phyloP scores from a whole-genome alignment of 2,329 filamentous ascomycete genomes.

The Zasmidium angulare region DNA sequence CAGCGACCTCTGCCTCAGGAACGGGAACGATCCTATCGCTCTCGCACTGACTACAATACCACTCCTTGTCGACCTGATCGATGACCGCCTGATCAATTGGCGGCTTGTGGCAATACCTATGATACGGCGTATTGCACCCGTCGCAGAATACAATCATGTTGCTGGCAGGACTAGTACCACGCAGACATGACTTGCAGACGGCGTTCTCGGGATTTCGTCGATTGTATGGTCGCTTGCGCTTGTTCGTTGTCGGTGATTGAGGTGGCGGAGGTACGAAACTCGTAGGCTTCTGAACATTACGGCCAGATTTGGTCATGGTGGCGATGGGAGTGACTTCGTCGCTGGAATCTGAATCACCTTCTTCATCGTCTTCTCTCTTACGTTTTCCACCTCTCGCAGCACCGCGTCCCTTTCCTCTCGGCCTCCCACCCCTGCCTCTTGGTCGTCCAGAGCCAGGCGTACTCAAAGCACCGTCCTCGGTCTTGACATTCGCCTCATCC shows the following conservation, averaged over 20 bases:
- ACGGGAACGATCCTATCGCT: conserved; percentile 46
- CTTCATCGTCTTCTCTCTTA: conserved; percentile 41
- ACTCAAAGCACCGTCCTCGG: conserved; percentile 5
- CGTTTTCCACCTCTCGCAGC: conserved; percentile 35
- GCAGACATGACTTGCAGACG: conserved; percentile 70
- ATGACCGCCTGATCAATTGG: conserved; percentile 70
- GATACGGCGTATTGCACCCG: conserved; percentile 75
- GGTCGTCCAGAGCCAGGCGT: conserved; percentile 18
- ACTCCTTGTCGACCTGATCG: conserved; percentile 64
- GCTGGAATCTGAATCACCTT: conserved; percentile 32
- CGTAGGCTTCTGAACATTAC: conserved; percentile 67
- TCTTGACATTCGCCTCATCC: conserved; percentile 3
- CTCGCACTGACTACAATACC: conserved; percentile 68
- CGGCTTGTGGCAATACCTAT: conserved; percentile 78
- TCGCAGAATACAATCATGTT: conserved; percentile 88
- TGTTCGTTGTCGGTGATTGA: conserved; percentile 48
- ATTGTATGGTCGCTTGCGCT: conserved; percentile 59
- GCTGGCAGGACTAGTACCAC: conserved; percentile 67
- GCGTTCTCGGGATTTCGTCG: conserved; percentile 55
- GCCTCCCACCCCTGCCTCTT: conserved; percentile 35
- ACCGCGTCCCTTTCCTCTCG: conserved; percentile 38
- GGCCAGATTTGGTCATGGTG: conserved; percentile 73
- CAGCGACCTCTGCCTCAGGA: conserved; percentile 41
- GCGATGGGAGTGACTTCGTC: conserved; percentile 55
- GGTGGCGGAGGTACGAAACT: conserved; percentile 59